Evolutionary conservation across 1,284 basidiomycete genomes (phyloP), one percentile per base, ranked within the genome.

Genomic region (Ustilago nuda): DNA sequence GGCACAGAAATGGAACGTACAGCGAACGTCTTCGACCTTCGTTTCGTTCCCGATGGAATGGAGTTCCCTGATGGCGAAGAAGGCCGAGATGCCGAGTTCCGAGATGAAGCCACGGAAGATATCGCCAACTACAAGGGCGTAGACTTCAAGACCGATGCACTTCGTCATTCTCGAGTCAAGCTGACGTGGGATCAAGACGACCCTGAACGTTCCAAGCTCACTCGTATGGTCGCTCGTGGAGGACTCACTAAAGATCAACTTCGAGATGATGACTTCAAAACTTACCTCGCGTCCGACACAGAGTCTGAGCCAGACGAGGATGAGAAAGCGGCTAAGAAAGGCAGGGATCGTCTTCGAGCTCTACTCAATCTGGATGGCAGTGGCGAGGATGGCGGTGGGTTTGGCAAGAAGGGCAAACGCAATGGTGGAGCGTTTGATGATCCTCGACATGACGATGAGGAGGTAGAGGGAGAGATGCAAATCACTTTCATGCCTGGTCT

Each of bases 101-200:
- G 82, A 55, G 82, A 87, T 50, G 93, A 96, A 85, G 93, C 93
- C 0, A 91, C 89, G 0, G 91, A 92, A 72, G 87, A 89, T n/a
- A 87, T 43, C 3, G 72, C 87, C 30, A 87, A 89, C 36, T 94
- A 94, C 87, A 92, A 92, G 84, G 91, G 90, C 1, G 89, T 96
- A 37, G 94, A 99, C 56, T 99, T 96, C 82, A 92, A 93, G 35
- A 99, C 97, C 1, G 94, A 96, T 84, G 94, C 94, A 81, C 50
- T 99, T n/a, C 92, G 97, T 8, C 95, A 99, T 86, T 99, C 97
- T 13, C 95, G 94, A 87, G 96, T 99, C 78, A 96, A 94, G 83
- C 89, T 99, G 32, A 98, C 96, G 9, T 99, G 97, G 97, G 97
- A 99, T 83, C 94, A 95, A 75, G 97, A 99, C 86, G 96, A 99